Evolutionary conservation across 2,329 filamentous ascomycete genomes (phyloP).

Genomic region (Xylariales sp.): DNA sequence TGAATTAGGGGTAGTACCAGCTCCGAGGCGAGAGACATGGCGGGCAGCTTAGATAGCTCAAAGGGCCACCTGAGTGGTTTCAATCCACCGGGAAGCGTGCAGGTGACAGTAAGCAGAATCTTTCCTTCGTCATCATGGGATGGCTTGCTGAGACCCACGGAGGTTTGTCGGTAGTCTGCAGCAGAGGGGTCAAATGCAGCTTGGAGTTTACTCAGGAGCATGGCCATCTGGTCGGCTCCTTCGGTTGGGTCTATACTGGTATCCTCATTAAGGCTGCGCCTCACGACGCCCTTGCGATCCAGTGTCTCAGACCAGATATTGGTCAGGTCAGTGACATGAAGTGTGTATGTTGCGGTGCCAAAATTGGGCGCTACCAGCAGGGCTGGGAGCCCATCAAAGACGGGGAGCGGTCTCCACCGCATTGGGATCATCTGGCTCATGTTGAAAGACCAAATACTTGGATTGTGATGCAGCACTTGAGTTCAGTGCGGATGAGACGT

Average conservation of each 20-base stretch:
- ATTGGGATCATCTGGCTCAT: slow-evolving; percentile 21
- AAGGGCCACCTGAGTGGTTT: slow-evolving; percentile 65
- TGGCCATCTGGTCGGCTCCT: slow-evolving; percentile 56
- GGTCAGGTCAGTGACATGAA: slow-evolving; percentile 68
- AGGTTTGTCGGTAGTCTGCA: slow-evolving; percentile 37
- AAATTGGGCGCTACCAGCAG: slow-evolving; percentile 61
- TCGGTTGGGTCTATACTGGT: slow-evolving; percentile 72
- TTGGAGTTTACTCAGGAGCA: slow-evolving; percentile 61
- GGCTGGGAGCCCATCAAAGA: slow-evolving; percentile 43
- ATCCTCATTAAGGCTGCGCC: slow-evolving; percentile 56
- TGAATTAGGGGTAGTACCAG: slow-evolving; percentile 50
- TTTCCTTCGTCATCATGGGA: slow-evolving; percentile 31
- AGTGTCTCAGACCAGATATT: slow-evolving; percentile 69
- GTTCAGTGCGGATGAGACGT: too few species aligned
- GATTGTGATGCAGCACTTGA: not conserved
- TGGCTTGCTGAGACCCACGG: slow-evolving; percentile 35
- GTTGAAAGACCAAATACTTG: not conserved
- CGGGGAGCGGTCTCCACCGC: slow-evolving; percentile 45
- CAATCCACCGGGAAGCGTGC: slow-evolving; percentile 44
- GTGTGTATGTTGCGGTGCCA: slow-evolving; percentile 51
- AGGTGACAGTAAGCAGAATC: slow-evolving; percentile 52
- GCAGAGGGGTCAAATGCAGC: slow-evolving; percentile 44
- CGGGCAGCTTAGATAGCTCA: slow-evolving; percentile 42
- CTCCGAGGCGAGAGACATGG: slow-evolving; percentile 38
- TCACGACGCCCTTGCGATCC: slow-evolving; percentile 56